Base-by-base conservation (phyloP, 805 yeast species). In the Wickerhamiella australiensis region DNA sequence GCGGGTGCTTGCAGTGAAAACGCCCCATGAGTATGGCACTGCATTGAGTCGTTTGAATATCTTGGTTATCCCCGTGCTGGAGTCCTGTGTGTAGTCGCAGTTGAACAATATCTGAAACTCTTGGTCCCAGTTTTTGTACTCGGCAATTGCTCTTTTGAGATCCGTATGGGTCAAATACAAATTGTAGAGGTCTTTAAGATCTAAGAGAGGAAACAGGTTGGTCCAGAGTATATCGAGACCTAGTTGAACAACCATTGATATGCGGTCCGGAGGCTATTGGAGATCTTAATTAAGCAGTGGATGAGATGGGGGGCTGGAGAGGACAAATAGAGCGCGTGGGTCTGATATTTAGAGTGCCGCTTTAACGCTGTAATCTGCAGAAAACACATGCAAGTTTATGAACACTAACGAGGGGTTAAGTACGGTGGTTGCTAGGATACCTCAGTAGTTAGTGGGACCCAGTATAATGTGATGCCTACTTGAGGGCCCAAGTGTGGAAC, bases 41-140 rank as follows among this genome's bases (percentile, higher is more conserved):
- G 45, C 45, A 18, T 42, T 17, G 22, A 23, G 22, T 17, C 45
- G 4, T 7, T 6, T 13, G 17, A 15, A 26, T 12, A 42, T 13
- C 15, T 22, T 18, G 5, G 3, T 25, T 4, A 42, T 3, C 15
- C 46, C 46, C 4, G 46, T 5, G 6, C 17, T 13, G 4, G 46
- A 21, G 15, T 18, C 37, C 26, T 9, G 13, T 6, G 26, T 17
- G 18, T n/a, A n/a, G 46, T 42, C 46, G 12, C 20, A 25, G 17
- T 17, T 8, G 18, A 42, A 42, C 12, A 27, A 17, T 17, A 9
- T 18, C n/a, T 5, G 3, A 17, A 27, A 42, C 23, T 42, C 37
- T 11, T 5, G 6, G 15, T 29, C 37, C 46, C 46, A 42, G 25
- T 42, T 26, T 26, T 42, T 42, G 29, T 42, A 42, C n/a, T 18